phyloP scores from a whole-genome alignment of 169 alveolate species.

The Eimeria maxima region DNA sequence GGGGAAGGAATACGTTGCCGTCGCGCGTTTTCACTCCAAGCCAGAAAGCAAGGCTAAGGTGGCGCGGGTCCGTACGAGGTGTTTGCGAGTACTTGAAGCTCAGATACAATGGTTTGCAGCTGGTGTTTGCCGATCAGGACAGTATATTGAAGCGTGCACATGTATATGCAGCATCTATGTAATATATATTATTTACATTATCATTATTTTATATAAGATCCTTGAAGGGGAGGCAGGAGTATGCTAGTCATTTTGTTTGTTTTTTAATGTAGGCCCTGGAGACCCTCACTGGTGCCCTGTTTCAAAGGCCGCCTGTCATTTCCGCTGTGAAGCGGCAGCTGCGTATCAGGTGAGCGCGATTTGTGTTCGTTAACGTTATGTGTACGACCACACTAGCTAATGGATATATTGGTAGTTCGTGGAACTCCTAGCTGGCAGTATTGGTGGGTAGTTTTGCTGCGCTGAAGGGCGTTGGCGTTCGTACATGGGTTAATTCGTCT shows the following conservation, averaged over 20 bases:
- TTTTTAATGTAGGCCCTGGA: conserved; percentile 93
- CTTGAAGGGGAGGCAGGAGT: not conserved
- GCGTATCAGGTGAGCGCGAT: conserved; percentile 92
- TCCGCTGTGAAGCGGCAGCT: conserved; percentile 99
- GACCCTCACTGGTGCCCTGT: conserved; percentile 98
- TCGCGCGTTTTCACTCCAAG: conserved; percentile 97
- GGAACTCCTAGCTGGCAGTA: not conserved
- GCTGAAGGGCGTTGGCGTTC: too few species aligned
- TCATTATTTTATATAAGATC: too few species aligned
- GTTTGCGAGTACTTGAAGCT: conserved; percentile 3
- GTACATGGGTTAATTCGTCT: too few species aligned
- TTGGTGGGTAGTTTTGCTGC: not conserved
- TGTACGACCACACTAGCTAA: not conserved
- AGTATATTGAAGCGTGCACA: not conserved
- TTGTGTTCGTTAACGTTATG: not conserved
- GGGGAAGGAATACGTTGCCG: conserved; percentile 99
- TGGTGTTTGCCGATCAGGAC: not conserved
- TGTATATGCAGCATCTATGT: not conserved
- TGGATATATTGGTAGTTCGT: not conserved
- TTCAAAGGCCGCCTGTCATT: conserved; percentile 99
- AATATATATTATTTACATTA: not conserved
- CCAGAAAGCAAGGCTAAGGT: conserved; percentile 91
- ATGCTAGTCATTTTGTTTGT: not conserved
- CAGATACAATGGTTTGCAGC: conserved; percentile 52
- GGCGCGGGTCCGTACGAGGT: conserved; percentile 67